Conservation (phyloP, 495 filamentous ascomycete species). For the Arthonia radiata region DNA sequence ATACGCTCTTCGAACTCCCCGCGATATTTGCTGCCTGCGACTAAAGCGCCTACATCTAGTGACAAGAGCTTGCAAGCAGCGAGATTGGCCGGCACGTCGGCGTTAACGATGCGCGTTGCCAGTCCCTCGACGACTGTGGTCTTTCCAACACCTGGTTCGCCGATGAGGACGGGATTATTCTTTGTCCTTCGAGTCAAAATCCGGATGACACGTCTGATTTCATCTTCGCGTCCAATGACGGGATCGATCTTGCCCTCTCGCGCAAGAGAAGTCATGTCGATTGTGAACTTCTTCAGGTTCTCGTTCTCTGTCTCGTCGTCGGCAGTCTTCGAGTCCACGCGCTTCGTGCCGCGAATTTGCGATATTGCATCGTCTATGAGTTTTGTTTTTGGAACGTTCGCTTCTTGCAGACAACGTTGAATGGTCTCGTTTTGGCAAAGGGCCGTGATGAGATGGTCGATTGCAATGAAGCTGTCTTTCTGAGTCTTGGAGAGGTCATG, state of each 20-base stretch:
- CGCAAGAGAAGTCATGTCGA: conserved; percentile 87
- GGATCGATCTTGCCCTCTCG: conserved; percentile 94
- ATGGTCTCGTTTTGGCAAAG: conserved; percentile 56
- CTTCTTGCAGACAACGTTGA: conserved; percentile 47
- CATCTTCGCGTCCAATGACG: conserved; percentile 91
- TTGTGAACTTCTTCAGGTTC: conserved; percentile 88
- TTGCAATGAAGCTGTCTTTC: conserved; percentile 79
- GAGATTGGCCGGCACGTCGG: conserved; percentile 87
- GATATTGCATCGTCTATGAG: conserved; percentile 68
- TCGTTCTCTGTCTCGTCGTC: conserved; percentile 78
- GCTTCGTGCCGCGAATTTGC: conserved; percentile 68
- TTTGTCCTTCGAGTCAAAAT: conserved; percentile 88
- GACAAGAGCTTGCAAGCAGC: conserved; percentile 81
- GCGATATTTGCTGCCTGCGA: conserved; percentile 91
- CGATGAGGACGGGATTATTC: conserved; percentile 92
- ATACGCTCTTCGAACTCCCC: conserved; percentile 97
- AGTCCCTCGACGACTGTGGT: conserved; percentile 94
- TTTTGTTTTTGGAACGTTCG: conserved; percentile 79
- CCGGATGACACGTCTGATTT: conserved; percentile 79
- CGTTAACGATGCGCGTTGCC: conserved; percentile 84
- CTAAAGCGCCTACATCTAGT: conserved; percentile 78
- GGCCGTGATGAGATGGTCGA: conserved; percentile 77
- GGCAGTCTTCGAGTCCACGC: conserved; percentile 86
- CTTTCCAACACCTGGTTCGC: conserved; percentile 95
- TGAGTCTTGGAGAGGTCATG: conserved; percentile 87